These are phyloP conservation scores for Chlamydomonas incerta DNA, from an alignment of 139 green algal species.

Conservation along the genomic window DNA sequence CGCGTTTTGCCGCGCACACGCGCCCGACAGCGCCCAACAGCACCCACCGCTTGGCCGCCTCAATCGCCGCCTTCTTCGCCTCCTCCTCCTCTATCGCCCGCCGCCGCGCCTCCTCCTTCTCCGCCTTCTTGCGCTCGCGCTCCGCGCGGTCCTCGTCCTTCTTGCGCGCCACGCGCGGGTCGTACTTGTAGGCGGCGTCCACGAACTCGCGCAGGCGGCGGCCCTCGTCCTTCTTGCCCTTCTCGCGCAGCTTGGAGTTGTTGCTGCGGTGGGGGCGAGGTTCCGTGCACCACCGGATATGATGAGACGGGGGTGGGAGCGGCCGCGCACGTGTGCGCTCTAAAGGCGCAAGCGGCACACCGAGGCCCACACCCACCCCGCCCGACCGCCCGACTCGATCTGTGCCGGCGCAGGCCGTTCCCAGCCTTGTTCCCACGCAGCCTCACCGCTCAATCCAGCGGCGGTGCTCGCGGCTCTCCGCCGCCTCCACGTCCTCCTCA, in stretches of 20 bases:
- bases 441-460: constrained; percentile 90
- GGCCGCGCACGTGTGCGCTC: no score
- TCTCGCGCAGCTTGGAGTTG: constrained; percentile 94
- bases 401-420: no score
- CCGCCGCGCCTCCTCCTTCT: constrained; percentile 62
- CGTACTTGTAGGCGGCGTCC: constrained; percentile 83
- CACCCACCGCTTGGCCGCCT: constrained; percentile 32
- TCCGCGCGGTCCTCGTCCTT: constrained; percentile 83
- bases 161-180: constrained; percentile 81
- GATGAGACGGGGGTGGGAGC: no score
- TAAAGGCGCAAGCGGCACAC: no score
- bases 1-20: no score
- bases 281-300: no score
- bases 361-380: no score
- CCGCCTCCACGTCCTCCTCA: constrained; percentile 93
- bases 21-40: no score
- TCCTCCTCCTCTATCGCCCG: constrained; percentile 52
- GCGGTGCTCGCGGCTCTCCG: constrained; percentile 86
- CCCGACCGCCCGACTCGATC: no score
- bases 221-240: constrained; percentile 95
- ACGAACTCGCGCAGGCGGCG: constrained; percentile 91
- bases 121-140: constrained; percentile 69
- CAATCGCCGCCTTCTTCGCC: constrained; percentile 41
- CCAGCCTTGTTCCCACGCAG: no score
- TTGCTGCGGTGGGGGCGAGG: no score